Conservation (phyloP, 2,329 filamentous ascomycete genomes). For the Cladosporium sp. region DNA sequence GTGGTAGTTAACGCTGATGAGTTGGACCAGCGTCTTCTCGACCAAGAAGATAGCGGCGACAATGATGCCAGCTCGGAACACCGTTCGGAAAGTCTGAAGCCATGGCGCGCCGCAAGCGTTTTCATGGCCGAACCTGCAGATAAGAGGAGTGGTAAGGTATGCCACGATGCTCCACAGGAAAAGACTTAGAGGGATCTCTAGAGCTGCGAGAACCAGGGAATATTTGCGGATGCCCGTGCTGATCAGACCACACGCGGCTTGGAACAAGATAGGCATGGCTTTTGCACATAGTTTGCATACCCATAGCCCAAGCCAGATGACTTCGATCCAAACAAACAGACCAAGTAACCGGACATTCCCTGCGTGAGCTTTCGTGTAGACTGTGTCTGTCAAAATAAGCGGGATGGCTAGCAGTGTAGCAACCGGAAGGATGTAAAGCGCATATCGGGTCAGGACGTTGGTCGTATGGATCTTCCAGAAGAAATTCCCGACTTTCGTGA, state of each 20-base stretch:
- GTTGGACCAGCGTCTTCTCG: constrained; percentile 70
- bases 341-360: constrained; percentile 53
- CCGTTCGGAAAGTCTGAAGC: constrained; percentile 52
- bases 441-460: constrained; percentile 65
- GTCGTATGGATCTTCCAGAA: constrained; percentile 67
- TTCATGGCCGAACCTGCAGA: constrained; percentile 20
- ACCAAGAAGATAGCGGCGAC: constrained; percentile 65
- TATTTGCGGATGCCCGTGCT: constrained; percentile 72
- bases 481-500: constrained; percentile 67
- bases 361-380: constrained; percentile 31
- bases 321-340: constrained; percentile 69
- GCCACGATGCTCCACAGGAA: constrained; percentile 69
- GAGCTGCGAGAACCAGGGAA: constrained; percentile 63
- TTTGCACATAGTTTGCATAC: constrained; percentile 66
- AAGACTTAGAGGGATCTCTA: constrained; percentile 67
- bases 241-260: constrained; percentile 70
- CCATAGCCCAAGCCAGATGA: constrained; percentile 71
- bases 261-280: constrained; percentile 62
- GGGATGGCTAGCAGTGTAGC: constrained; percentile 64
- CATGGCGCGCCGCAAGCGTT: not conserved
- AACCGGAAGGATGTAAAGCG: constrained; percentile 68
- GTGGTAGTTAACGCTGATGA: constrained; percentile 73
- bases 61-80: constrained; percentile 63
- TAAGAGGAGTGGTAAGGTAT: constrained; percentile 61
- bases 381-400: constrained; percentile 53